These are phyloP conservation scores for Lachnellula cervina DNA, from an alignment of 2,329 filamentous ascomycete genomes.

Conservation along the genomic window DNA sequence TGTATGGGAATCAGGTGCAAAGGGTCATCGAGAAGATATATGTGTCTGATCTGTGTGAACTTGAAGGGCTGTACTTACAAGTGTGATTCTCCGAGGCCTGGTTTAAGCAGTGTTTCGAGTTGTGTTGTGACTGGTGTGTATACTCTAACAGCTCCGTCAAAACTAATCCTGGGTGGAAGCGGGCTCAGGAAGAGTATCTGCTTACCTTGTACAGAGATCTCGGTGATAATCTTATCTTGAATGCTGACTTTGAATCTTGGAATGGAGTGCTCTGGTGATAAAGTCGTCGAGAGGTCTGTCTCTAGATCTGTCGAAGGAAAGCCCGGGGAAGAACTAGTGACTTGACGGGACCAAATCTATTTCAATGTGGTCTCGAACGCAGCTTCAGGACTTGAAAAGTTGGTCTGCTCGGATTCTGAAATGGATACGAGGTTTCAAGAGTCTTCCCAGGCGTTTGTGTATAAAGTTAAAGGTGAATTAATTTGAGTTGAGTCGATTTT, in stretches of 20 bases:
- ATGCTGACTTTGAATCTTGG: not conserved
- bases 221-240: not conserved
- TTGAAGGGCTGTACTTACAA: not conserved
- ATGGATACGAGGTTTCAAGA: too few species aligned
- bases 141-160: not conserved
- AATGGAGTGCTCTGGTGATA: not conserved
- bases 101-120: not conserved
- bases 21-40: not conserved
- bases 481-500: too few species aligned
- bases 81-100: not conserved
- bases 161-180: not conserved
- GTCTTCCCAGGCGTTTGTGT: too few species aligned
- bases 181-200: not conserved
- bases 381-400: too few species aligned
- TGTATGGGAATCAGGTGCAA: not conserved
- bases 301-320: too few species aligned
- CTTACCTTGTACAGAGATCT: not conserved
- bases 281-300: too few species aligned
- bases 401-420: too few species aligned
- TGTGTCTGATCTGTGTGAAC: not conserved
- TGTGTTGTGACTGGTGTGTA: not conserved
- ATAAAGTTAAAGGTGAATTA: too few species aligned
- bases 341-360: too few species aligned
- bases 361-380: too few species aligned
- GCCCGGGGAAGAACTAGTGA: too few species aligned